A percentile compares a stretch with the other conserved stretches of the same genome.
These are phyloP conservation scores for Rhodocollybia butyracea DNA, from an alignment of 768 basidiomycete species.

Conservation along the genomic window DNA sequence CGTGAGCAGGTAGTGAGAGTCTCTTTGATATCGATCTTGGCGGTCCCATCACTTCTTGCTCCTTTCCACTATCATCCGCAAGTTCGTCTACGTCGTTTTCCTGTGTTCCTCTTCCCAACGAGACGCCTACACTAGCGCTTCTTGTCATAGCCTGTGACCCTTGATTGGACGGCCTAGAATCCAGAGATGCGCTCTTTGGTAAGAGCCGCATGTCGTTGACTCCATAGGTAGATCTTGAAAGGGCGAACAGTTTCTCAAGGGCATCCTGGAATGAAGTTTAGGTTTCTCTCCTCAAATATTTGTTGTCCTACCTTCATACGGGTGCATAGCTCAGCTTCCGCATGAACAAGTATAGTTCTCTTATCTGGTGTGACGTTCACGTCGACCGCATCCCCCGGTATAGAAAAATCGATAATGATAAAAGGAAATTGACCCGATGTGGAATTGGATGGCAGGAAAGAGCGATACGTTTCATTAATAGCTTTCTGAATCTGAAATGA, in stretches of 20 bases:
- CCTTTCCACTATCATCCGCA: neutral
- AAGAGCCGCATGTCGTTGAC: conserved; percentile 30
- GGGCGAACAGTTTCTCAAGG: conserved; percentile 65
- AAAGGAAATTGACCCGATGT: conserved; percentile 71
- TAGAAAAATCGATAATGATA: conserved; percentile 75
- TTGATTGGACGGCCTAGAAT: neutral
- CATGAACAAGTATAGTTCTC: conserved; percentile 89
- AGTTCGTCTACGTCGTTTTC: neutral
- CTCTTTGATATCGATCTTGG: too few relatives aligned
- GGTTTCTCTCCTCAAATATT: neutral
- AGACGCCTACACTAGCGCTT: neutral
- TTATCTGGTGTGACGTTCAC: conserved; percentile 98
- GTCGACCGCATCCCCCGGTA: conserved; percentile 57
- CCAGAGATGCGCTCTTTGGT: neutral
- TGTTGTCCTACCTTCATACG: conserved; percentile 67
- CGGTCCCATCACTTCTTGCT: neutral
- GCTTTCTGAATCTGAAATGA: conserved; percentile 73
- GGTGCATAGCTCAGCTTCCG: conserved; percentile 74
- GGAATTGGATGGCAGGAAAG: conserved; percentile 55
- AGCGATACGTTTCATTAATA: conserved; percentile 89
- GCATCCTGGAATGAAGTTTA: conserved; percentile 41
- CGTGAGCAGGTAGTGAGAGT: too few relatives aligned
- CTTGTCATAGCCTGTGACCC: neutral
- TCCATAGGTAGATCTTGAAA: conserved; percentile 71
- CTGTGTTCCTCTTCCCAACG: neutral